A percentile compares a stretch with the other conserved stretches of the same genome.
phyloP scores from a whole-genome alignment of 345 rosid species.

The Lepidium sativum region DNA sequence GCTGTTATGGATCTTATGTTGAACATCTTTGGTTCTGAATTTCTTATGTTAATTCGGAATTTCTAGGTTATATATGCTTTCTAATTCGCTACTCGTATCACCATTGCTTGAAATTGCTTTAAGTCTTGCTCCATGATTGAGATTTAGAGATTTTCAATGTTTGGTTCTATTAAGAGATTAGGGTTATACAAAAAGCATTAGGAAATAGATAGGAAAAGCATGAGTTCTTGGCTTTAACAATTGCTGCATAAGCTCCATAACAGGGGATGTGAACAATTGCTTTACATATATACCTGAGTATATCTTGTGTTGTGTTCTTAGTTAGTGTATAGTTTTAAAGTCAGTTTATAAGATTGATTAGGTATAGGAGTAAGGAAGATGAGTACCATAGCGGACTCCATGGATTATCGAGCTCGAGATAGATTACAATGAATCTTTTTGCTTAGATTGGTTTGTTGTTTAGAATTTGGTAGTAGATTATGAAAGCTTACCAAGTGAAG shows the following conservation, averaged over 20 bases:
- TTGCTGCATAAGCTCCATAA: conserved; percentile 49
- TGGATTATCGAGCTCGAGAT: conserved; percentile 48
- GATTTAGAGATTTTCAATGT: background rate
- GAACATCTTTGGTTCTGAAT: conserved; percentile 7
- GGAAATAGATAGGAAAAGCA: conserved; percentile 46
- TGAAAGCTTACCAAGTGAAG: conserved; percentile 48
- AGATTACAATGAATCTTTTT: background rate
- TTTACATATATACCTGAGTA: conserved; percentile 50
- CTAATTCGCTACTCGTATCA: background rate
- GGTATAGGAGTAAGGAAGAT: background rate
- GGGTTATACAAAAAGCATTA: conserved; percentile 26
- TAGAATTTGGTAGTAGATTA: background rate
- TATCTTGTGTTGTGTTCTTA: background rate
- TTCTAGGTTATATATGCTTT: background rate
- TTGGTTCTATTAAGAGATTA: background rate
- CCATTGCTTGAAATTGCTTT: background rate
- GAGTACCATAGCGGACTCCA: conserved; percentile 71
- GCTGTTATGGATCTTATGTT: conserved; percentile 5
- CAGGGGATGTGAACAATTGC: conserved; percentile 69
- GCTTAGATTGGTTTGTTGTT: background rate
- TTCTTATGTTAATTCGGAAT: background rate
- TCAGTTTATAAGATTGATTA: background rate
- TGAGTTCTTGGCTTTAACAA: conserved; percentile 41
- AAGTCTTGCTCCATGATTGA: background rate
- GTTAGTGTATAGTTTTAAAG: background rate